phyloP scores from a whole-genome alignment of 345 rosid genomes.

The Litchi chinensis region DNA sequence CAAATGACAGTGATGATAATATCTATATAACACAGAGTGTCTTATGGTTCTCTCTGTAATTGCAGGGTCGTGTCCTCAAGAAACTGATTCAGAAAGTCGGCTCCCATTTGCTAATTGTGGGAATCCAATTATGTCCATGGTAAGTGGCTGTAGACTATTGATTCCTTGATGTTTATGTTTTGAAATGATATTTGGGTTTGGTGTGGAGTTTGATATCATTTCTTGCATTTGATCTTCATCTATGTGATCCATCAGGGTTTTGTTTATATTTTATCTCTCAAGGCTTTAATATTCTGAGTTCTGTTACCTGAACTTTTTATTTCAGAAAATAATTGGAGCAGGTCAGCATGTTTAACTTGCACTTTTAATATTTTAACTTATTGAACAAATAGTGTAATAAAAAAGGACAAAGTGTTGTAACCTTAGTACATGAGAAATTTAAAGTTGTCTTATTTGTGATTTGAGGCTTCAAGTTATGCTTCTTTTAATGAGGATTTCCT shows the following conservation, averaged over 20 bases:
- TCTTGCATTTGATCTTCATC: constrained; percentile 4
- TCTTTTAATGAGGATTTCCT: background rate
- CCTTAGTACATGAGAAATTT: background rate
- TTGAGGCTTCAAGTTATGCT: background rate
- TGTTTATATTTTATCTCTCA: background rate
- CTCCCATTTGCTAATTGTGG: constrained; percentile 88
- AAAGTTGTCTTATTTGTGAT: background rate
- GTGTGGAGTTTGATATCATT: background rate
- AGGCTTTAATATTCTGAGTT: background rate
- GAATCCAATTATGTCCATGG: constrained; percentile 97
- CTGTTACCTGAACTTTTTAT: background rate
- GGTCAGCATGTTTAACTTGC: background rate
- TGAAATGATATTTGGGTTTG: background rate
- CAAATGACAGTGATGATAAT: constrained; percentile 10
- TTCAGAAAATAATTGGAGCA: background rate
- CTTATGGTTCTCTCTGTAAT: constrained; percentile 14
- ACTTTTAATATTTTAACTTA: background rate
- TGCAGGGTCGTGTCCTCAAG: constrained; percentile 53
- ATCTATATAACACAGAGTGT: constrained; percentile 5
- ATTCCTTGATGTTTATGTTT: background rate
- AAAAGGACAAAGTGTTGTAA: background rate
- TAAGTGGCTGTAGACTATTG: constrained; percentile 32
- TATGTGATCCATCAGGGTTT: background rate
- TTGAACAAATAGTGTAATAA: background rate
- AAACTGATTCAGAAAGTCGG: constrained; percentile 59